These are phyloP conservation scores for Colletotrichum plurivorum DNA, from an alignment of 2,329 filamentous ascomycete species.

Conservation along the genomic window DNA sequence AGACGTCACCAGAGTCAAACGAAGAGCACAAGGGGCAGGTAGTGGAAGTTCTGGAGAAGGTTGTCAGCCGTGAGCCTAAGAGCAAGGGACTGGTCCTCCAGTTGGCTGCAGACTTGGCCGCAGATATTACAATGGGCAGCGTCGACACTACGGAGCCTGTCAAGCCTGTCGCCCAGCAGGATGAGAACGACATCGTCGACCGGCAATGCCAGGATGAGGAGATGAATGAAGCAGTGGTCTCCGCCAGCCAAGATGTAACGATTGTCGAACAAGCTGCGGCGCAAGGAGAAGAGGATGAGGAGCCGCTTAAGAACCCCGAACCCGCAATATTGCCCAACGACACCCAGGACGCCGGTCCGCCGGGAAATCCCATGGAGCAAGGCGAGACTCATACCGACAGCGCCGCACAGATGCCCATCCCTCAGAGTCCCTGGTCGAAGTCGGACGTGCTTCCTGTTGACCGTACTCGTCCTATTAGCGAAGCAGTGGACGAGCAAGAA, in stretches of 20 bases:
- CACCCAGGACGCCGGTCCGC: not conserved
- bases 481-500: not conserved
- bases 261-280: conserved; percentile 9
- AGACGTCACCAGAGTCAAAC: conserved; percentile 21
- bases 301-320: not conserved
- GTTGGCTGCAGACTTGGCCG: conserved; percentile 1
- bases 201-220: not conserved
- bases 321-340: not conserved
- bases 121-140: not conserved
- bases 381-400: not conserved
- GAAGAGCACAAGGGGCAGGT: not conserved
- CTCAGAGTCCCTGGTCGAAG: conserved; percentile 34
- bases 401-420: not conserved
- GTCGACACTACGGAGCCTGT: not conserved
- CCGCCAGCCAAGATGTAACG: conserved; percentile 14
- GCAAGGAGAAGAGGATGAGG: not conserved
- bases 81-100: not conserved
- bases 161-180: not conserved
- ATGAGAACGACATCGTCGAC: not conserved
- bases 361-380: not conserved
- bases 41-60: not conserved
- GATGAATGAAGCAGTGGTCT: not conserved
- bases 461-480: not conserved
- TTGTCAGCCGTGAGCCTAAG: not conserved
- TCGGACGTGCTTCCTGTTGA: not conserved